phyloP scores from a whole-genome alignment of 176 grass and related monocot genomes.

The Carex cristatella region DNA sequence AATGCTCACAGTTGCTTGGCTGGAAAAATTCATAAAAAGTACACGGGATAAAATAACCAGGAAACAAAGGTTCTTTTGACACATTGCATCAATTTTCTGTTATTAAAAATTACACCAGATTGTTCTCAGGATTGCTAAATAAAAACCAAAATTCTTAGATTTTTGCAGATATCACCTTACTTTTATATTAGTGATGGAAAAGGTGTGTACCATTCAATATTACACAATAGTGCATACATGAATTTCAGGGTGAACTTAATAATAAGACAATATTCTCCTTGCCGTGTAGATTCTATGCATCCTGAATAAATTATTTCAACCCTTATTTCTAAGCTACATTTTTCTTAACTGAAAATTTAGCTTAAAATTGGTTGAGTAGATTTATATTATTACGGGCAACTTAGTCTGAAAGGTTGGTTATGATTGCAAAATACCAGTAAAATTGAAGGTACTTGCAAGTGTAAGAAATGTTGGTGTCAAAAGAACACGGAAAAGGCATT shows the following conservation, averaged over 20 bases:
- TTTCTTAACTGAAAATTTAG: neutral
- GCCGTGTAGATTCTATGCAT: neutral
- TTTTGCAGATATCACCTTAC: neutral
- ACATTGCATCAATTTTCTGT: neutral
- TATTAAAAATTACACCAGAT: neutral
- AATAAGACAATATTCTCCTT: neutral
- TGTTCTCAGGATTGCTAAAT: neutral
- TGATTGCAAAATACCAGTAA: neutral
- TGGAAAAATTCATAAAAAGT: conserved; percentile 27
- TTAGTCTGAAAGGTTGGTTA: neutral
- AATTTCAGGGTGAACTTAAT: neutral
- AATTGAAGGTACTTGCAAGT: neutral
- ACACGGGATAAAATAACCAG: conserved; percentile 13
- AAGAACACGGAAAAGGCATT: neutral
- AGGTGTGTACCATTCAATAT: neutral
- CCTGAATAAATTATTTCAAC: neutral
- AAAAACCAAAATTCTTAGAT: neutral
- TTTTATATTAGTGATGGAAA: neutral
- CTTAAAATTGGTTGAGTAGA: neutral
- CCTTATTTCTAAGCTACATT: neutral
- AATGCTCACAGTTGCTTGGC: conserved; percentile 69
- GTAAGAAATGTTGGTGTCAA: neutral
- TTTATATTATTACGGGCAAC: neutral
- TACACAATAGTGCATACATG: neutral
- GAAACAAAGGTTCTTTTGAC: neutral